Conservation (phyloP, 2,329 filamentous ascomycete genomes). For the Penicillium expansum region DNA sequence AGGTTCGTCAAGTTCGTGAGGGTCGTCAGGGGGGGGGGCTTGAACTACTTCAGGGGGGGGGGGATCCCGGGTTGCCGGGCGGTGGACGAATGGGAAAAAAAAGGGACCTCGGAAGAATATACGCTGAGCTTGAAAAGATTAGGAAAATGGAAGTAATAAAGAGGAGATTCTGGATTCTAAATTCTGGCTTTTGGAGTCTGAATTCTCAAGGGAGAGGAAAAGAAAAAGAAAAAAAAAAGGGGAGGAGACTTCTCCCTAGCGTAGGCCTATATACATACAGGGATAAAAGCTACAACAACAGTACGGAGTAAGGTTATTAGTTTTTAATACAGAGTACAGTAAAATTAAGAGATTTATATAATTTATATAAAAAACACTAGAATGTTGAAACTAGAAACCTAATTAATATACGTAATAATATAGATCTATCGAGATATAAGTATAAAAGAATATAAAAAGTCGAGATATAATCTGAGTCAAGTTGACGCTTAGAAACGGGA, state of each 20-base stretch:
- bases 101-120: background rate
- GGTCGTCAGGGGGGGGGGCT: background rate
- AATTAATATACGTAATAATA: too few species aligned
- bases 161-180: background rate
- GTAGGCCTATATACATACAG: background rate
- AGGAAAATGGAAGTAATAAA: background rate
- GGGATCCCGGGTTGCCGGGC: slow-evolving; percentile 17
- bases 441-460: background rate
- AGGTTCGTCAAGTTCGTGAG: background rate
- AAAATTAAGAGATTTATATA: background rate
- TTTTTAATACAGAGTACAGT: background rate
- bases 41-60: slow-evolving; percentile 18
- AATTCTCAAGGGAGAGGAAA: background rate
- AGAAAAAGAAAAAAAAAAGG: background rate
- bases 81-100: slow-evolving; percentile 11
- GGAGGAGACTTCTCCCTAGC: background rate
- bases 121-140: background rate
- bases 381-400: too few species aligned
- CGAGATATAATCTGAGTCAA: background rate
- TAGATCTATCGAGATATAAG: too few species aligned
- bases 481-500: slow-evolving; percentile 16
- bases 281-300: background rate
- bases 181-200: background rate
- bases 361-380: too few species aligned
- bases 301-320: too few species aligned